A percentile compares a stretch with the other conserved stretches of the same genome.
phyloP scores from a whole-genome alignment of 202 grass and related monocot species.

The Cymbopogon flexuosus region DNA sequence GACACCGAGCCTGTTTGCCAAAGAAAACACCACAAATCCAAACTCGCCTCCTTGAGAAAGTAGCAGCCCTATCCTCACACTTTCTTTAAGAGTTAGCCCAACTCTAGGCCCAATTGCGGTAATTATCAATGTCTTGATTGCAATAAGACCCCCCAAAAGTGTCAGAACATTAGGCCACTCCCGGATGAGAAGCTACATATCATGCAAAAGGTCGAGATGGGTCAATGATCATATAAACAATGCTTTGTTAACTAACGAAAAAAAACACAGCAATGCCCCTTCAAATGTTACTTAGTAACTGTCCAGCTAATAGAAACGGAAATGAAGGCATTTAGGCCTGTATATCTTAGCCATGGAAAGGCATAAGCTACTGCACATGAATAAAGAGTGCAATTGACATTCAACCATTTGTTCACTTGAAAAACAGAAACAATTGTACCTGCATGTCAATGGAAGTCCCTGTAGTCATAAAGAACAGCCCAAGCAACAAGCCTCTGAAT shows the following conservation, averaged over 20 bases:
- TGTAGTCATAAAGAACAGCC: conserved; percentile 93
- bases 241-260: background rate
- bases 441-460: conserved; percentile 95
- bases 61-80: conserved; percentile 88
- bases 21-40: conserved; percentile 96
- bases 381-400: background rate
- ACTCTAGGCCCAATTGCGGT: conserved; percentile 88
- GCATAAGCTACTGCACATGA: conserved; percentile 1
- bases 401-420: background rate
- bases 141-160: conserved; percentile 75
- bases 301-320: background rate
- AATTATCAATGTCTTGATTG: conserved; percentile 88
- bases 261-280: background rate
- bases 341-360: background rate
- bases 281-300: background rate
- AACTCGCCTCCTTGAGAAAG: conserved; percentile 99
- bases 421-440: conserved; percentile 41
- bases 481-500: conserved; percentile 94
- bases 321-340: background rate
- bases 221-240: background rate
- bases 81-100: conserved; percentile 89
- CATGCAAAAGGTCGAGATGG: background rate
- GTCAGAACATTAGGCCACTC: conserved; percentile 98
- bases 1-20: conserved; percentile 97
- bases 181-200: conserved; percentile 76